phyloP scores from a whole-genome alignment of 345 rosid species.

The Salix caprea region DNA sequence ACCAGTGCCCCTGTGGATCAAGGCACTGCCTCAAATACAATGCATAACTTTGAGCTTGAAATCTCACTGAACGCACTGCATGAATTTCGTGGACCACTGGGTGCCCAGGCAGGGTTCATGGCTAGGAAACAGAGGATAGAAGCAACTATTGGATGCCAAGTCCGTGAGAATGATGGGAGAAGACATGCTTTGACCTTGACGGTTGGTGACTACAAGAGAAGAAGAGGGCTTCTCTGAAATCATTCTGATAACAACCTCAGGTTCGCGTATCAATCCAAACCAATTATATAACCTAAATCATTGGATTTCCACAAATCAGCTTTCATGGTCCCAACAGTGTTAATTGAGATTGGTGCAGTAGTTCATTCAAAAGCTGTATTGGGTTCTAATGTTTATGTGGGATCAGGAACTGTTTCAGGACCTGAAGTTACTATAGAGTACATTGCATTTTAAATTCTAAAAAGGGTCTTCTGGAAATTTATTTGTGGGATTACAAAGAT shows the following conservation, averaged over 20 bases:
- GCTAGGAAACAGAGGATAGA: constrained; percentile 85
- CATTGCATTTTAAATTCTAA: neutral
- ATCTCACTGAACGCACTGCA: constrained; percentile 58
- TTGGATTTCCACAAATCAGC: constrained; percentile 49
- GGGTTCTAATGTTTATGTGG: constrained; percentile 54
- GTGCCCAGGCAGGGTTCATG: constrained; percentile 85
- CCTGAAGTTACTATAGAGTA: constrained; percentile 60
- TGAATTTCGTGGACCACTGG: constrained; percentile 77
- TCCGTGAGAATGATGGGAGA: constrained; percentile 81
- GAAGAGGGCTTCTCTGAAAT: constrained; percentile 88
- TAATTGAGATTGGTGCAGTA: constrained; percentile 55
- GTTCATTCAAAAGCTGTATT: constrained; percentile 50
- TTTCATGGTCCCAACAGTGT: constrained; percentile 46
- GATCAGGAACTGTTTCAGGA: constrained; percentile 69
- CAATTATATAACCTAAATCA: no score
- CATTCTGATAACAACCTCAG: neutral
- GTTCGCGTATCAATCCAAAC: neutral
- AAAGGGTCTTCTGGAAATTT: neutral
- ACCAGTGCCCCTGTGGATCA: constrained; percentile 84
- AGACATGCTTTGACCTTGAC: constrained; percentile 85
- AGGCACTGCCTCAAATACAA: constrained; percentile 68
- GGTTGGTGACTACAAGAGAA: constrained; percentile 95
- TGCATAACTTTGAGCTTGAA: constrained; percentile 79
- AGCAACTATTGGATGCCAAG: constrained; percentile 75
- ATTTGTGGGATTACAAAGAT: neutral